A percentile compares a stretch with the other conserved stretches of the same genome.
phyloP scores from a whole-genome alignment of 2,329 filamentous ascomycete species.

The Dothideomycetidae sp. region DNA sequence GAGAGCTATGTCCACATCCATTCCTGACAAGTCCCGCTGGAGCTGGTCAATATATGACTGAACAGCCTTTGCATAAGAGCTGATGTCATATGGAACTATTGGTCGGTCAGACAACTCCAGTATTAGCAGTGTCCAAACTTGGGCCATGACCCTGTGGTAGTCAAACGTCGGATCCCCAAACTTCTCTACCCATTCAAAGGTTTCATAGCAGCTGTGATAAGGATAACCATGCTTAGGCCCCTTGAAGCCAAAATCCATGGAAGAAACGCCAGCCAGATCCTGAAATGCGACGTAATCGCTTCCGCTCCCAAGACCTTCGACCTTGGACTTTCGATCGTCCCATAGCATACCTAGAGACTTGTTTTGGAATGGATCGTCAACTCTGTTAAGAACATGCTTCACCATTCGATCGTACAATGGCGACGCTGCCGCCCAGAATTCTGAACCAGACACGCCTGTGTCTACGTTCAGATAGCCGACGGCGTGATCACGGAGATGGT shows the following conservation, averaged over 20 bases:
- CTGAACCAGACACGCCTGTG: conserved; percentile 58
- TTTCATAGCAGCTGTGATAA: conserved; percentile 77
- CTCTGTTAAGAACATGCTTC: conserved; percentile 56
- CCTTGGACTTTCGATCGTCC: conserved; percentile 46
- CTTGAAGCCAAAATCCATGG: conserved; percentile 68
- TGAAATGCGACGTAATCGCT: conserved; percentile 87
- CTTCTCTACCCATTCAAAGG: conserved; percentile 68
- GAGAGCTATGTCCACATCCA: conserved; percentile 41
- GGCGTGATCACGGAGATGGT: conserved; percentile 56
- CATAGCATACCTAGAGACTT: conserved; percentile 61
- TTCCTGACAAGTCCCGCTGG: conserved; percentile 39
- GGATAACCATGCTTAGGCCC: conserved; percentile 47
- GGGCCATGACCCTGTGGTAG: conserved; percentile 65
- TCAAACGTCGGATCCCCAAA: conserved; percentile 65
- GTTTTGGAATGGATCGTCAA: conserved; percentile 58
- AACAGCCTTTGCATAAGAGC: conserved; percentile 54
- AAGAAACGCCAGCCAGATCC: conserved; percentile 76
- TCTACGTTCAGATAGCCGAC: conserved; percentile 89
- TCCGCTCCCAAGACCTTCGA: conserved; percentile 57
- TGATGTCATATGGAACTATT: conserved; percentile 68
- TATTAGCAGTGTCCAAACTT: conserved; percentile 69
- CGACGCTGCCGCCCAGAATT: conserved; percentile 66
- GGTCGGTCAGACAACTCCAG: conserved; percentile 72
- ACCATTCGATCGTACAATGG: conserved; percentile 65
- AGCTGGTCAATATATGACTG: conserved; percentile 52